Evolutionary conservation across 345 rosid genomes (phyloP).

Genomic region (Dipteronia sinensis): DNA sequence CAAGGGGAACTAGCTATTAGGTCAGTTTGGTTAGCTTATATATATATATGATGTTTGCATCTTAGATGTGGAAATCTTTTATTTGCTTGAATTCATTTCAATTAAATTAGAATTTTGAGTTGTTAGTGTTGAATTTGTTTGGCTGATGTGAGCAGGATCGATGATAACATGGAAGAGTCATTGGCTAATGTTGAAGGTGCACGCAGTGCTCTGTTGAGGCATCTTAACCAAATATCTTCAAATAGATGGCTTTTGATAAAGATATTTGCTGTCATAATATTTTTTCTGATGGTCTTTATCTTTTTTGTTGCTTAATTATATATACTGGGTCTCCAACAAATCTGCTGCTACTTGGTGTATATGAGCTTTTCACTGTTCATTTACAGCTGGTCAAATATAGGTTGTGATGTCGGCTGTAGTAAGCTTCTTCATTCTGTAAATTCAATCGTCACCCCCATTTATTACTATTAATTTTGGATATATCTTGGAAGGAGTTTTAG

Average conservation of each 20-base stretch:
- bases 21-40: conserved; percentile 30
- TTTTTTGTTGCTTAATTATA: conserved; percentile 67
- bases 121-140: conserved; percentile 13
- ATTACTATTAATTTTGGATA: not conserved
- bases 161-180: conserved; percentile 92
- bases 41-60: not conserved
- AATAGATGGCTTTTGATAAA: conserved; percentile 96
- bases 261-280: conserved; percentile 71
- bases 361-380: not conserved
- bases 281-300: conserved; percentile 67
- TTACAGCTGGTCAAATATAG: conserved; percentile 3
- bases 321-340: not conserved
- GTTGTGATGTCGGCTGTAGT: not conserved
- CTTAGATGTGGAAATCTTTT: conserved; percentile 1
- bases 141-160: conserved; percentile 61
- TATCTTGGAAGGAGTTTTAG: not conserved
- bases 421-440: conserved; percentile 25
- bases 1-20: conserved; percentile 93
- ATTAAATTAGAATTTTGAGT: not conserved
- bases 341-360: not conserved
- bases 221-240: conserved; percentile 80
- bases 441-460: conserved; percentile 11
- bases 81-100: not conserved
- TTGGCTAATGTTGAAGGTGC: conserved; percentile 86
- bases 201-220: conserved; percentile 64